phyloP scores from a whole-genome alignment of 768 basidiomycete species.

The Suillus bovinus region DNA sequence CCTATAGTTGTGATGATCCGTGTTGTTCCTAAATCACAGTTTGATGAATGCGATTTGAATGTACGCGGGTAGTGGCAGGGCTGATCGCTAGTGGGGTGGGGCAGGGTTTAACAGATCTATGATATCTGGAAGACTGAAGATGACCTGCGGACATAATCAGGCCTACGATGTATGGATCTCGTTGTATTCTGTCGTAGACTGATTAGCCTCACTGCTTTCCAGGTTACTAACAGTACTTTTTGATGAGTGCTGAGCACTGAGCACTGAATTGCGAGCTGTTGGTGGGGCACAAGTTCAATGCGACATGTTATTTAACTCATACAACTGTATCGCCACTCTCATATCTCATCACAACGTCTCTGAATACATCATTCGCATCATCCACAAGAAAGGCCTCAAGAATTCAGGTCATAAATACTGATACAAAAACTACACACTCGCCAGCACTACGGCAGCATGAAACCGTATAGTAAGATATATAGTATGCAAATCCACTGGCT shows the following conservation, averaged over 20 bases:
- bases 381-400: background rate
- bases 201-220: background rate
- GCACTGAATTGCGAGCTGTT: background rate
- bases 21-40: background rate
- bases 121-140: background rate
- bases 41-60: background rate
- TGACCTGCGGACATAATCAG: background rate
- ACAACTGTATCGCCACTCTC: background rate
- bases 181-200: background rate
- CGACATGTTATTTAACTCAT: background rate
- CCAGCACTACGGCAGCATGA: conserved; percentile 15
- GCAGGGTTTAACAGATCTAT: background rate
- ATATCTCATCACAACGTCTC: background rate
- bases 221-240: background rate
- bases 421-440: conserved; percentile 14
- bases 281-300: background rate
- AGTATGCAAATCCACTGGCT: conserved; percentile 6
- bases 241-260: background rate
- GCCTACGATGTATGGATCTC: background rate
- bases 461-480: background rate
- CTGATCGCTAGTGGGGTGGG: background rate
- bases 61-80: background rate
- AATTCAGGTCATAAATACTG: background rate
- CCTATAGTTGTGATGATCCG: background rate
- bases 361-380: background rate